Evolutionary conservation across 495 filamentous ascomycete species (phyloP).

Genomic region (Filosporella fistucella): DNA sequence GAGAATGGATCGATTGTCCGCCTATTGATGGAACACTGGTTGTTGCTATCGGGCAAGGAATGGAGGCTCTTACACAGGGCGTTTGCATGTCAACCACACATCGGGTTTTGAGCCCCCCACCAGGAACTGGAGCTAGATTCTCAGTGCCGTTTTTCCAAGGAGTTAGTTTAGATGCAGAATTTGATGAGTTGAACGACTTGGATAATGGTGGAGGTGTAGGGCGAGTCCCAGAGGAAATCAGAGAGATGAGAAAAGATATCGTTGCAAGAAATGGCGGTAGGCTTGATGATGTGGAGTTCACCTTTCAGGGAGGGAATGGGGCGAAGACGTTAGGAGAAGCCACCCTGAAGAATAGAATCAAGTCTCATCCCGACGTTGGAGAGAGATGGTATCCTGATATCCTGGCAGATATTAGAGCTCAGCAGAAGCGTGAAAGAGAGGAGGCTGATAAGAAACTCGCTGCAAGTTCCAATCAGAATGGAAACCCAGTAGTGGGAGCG

Average conservation of each 20-base stretch:
- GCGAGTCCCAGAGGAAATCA: slow-evolving; percentile 62
- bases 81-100: slow-evolving; percentile 87
- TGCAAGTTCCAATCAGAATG: slow-evolving; percentile 18
- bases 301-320: slow-evolving; percentile 56
- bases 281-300: slow-evolving; percentile 74
- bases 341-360: slow-evolving; percentile 79
- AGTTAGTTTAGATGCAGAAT: slow-evolving; percentile 74
- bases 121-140: slow-evolving; percentile 68
- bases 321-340: slow-evolving; percentile 75
- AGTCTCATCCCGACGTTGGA: slow-evolving; percentile 87
- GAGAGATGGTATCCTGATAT: slow-evolving; percentile 81
- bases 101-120: slow-evolving; percentile 62
- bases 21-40: slow-evolving; percentile 64
- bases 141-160: slow-evolving; percentile 93
- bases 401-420: slow-evolving; percentile 41
- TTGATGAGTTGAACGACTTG: slow-evolving; percentile 71
- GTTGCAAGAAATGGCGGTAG: slow-evolving; percentile 41
- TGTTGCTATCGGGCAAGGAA: slow-evolving; percentile 87
- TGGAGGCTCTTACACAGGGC: slow-evolving; percentile 86
- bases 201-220: slow-evolving; percentile 56
- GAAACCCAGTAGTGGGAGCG: slow-evolving; percentile 13
- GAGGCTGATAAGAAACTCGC: slow-evolving; percentile 13
- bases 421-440: slow-evolving; percentile 34
- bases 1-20: slow-evolving; percentile 76
- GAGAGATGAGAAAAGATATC: slow-evolving; percentile 47